Conservation (phyloP, 192 early-diverging fungal species). For the Backusella macrospora region DNA sequence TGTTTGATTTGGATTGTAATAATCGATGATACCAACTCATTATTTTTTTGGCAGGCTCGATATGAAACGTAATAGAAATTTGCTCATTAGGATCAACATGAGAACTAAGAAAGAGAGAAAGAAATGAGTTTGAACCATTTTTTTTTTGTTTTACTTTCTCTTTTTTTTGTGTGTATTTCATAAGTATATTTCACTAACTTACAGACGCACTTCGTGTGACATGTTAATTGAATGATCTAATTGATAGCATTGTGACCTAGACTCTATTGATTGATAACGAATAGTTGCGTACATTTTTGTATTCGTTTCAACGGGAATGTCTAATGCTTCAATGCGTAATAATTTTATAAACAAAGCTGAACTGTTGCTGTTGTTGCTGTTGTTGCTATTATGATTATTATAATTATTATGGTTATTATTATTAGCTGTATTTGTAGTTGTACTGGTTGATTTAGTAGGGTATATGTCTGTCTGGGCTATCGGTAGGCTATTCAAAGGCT, state of each 20-base stretch:
- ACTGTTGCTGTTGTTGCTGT: background rate
- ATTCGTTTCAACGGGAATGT: background rate
- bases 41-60: background rate
- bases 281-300: conserved; percentile 4
- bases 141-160: too few species aligned
- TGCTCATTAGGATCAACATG: conserved; percentile 13
- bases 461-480: background rate
- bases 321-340: conserved; percentile 1
- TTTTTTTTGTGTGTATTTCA: background rate
- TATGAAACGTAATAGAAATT: background rate
- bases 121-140: background rate
- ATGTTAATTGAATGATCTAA: background rate
- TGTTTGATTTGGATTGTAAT: background rate
- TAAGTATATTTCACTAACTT: background rate
- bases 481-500: background rate
- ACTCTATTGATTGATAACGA: conserved; percentile 14
- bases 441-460: background rate
- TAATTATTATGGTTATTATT: background rate
- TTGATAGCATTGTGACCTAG: background rate
- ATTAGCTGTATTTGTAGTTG: background rate
- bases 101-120: background rate
- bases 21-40: conserved; percentile 4
- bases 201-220: conserved; percentile 9
- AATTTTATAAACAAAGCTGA: background rate
- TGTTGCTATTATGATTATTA: background rate